Conservation (phyloP, 495 filamentous ascomycete genomes). For the Hapsidospora chrysogenum region DNA sequence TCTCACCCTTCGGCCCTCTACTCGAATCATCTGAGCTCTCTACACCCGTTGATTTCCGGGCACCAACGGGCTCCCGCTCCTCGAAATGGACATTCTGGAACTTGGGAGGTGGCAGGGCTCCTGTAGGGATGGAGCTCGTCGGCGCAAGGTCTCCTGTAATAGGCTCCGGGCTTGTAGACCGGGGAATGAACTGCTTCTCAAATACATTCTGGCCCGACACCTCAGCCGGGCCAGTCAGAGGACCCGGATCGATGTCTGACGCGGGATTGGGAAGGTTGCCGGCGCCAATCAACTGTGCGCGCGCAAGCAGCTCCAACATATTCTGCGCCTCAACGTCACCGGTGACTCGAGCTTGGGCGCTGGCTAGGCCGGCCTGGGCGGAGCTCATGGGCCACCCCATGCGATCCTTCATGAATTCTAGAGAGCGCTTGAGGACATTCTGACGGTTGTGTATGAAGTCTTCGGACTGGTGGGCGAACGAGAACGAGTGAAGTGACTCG, state of each 20-base stretch:
- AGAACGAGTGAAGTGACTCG: constrained; percentile 96
- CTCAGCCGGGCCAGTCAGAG: constrained; percentile 61
- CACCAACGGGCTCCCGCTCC: background rate
- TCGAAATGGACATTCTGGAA: background rate
- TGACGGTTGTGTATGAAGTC: constrained; percentile 80
- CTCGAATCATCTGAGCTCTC: constrained; percentile 34
- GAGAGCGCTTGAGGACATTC: constrained; percentile 80
- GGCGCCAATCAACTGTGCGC: constrained; percentile 56
- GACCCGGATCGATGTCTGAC: constrained; percentile 29
- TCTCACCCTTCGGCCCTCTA: constrained; percentile 38
- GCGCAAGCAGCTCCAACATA: constrained; percentile 75
- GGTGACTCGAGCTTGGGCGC: constrained; percentile 62
- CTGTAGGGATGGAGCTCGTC: constrained; percentile 9
- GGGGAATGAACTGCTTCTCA: constrained; percentile 51
- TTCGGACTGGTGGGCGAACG: constrained; percentile 91
- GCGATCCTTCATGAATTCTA: constrained; percentile 95
- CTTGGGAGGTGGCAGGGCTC: background rate
- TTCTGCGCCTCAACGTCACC: constrained; percentile 79
- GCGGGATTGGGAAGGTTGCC: constrained; percentile 23
- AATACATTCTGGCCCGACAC: constrained; percentile 57
- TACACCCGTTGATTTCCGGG: constrained; percentile 2
- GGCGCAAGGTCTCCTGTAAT: constrained; percentile 20
- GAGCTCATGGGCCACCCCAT: constrained; percentile 56
- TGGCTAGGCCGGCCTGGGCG: constrained; percentile 35
- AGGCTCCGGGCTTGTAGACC: constrained; percentile 33